Evolutionary conservation across 805 yeast species (phyloP).

Genomic region (Lipomyces kockii): DNA sequence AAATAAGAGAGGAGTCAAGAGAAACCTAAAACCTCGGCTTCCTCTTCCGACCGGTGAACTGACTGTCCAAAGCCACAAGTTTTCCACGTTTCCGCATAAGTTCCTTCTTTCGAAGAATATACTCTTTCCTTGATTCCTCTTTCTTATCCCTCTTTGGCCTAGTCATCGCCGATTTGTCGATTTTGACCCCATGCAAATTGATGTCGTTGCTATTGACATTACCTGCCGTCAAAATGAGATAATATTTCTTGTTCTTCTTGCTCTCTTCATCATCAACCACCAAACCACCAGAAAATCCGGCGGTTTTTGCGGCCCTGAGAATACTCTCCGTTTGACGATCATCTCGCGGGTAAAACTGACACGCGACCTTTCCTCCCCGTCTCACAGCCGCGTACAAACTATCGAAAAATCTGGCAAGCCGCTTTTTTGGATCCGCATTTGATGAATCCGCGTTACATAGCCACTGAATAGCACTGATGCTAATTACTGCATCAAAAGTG

Average conservation of each 20-base stretch:
- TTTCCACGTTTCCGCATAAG: slow-evolving; percentile 91
- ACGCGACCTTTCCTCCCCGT: slow-evolving; percentile 96
- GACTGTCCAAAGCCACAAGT: slow-evolving; percentile 82
- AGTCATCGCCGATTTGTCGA: slow-evolving; percentile 63
- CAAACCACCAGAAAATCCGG: slow-evolving; percentile 96
- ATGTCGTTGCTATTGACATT: slow-evolving; percentile 55
- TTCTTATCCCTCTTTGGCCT: slow-evolving; percentile 54
- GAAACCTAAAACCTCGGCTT: slow-evolving; percentile 59
- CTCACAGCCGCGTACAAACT: slow-evolving; percentile 82
- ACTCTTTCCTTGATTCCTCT: slow-evolving; percentile 77
- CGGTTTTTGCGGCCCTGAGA: slow-evolving; percentile 80
- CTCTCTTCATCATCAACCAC: slow-evolving; percentile 93
- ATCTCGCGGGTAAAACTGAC: slow-evolving; percentile 93
- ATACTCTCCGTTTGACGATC: slow-evolving; percentile 82
- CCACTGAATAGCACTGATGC: slow-evolving; percentile 97
- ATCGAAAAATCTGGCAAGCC: slow-evolving; percentile 82
- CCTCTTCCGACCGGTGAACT: slow-evolving; percentile 87
- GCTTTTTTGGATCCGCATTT: slow-evolving; percentile 77
- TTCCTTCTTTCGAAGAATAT: slow-evolving; percentile 88
- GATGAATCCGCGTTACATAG: slow-evolving; percentile 92
- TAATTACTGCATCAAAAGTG: slow-evolving; percentile 93
- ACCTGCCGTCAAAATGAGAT: slow-evolving; percentile 88
- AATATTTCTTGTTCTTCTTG: slow-evolving; percentile 87
- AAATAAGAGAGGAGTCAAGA: neutral
- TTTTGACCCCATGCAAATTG: slow-evolving; percentile 77